Evolutionary conservation across 176 grass and related monocot species (phyloP), one percentile per base, ranked within the genome.

Genomic region (Cymbopogon citratus): DNA sequence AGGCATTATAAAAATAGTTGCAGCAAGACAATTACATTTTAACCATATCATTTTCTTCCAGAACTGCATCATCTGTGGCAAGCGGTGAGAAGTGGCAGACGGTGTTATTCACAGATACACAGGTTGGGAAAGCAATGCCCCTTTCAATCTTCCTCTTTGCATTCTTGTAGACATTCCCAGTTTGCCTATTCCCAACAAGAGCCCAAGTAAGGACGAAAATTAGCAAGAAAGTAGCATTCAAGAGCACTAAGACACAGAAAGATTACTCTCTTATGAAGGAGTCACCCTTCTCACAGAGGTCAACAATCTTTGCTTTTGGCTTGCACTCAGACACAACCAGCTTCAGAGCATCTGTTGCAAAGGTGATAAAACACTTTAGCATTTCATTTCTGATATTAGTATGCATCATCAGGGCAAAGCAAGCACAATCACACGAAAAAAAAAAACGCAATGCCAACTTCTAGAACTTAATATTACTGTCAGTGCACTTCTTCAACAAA

Each of bases 61-160:
- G 74, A 35, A 93, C 83, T 21, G 91, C 35, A 13, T 99, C 97
- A 26, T 99, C 97, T 74, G 68, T 91, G 23, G 87, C 89, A 43
- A 99, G 97, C 0, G 97, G 97, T 28, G 93, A 99, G 83, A 96
- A 99, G 85, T 96, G 97, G 19, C 97, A 96, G 29, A 99, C 93
- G 2, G 87, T 99, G 41, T 99, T 96, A 65, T 99, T 93, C 44
- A 99, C 91, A 1, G 97, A 99, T 76, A 99, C 21, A 76, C 97
- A 99, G 57, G 97, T 96, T 5, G 97, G 97, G 72, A 99, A 99
- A 65, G 97, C 97, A 63, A 99, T 78, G 24, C 97, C 97, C 84
- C 80, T 96, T 76, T 99, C 97, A 56, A 99, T 99, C 93, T 99
- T 99, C 84, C 71, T 99, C 76, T 99, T 99, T 16, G 88, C 88